These are phyloP conservation scores for Stephanodiscus triporus DNA, from an alignment of 108 stramenopile species.

Conservation along the genomic window DNA sequence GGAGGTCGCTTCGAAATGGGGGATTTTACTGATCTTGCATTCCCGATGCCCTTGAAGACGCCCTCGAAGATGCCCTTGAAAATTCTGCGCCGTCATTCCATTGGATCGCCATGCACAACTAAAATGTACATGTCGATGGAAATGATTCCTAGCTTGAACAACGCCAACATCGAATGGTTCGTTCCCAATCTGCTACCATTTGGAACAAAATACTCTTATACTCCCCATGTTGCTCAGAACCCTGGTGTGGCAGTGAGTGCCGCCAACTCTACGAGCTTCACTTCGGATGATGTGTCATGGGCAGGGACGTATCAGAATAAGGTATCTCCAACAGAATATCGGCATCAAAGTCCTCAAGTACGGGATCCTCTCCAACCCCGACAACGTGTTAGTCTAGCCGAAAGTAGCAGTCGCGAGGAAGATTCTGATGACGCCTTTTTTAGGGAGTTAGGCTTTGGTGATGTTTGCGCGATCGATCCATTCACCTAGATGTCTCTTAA, in stretches of 20 bases:
- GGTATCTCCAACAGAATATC: no score
- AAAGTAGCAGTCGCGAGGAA: neutral
- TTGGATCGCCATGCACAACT: neutral
- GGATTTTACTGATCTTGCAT: neutral
- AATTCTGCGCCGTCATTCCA: neutral
- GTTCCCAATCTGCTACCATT: neutral
- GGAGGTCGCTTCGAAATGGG: neutral
- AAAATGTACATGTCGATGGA: neutral
- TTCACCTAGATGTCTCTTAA: neutral
- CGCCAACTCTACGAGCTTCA: neutral
- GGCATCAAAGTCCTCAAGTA: neutral
- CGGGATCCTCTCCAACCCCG: neutral
- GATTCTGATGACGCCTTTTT: neutral
- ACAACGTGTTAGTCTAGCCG: neutral
- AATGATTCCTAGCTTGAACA: neutral
- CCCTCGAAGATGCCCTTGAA: neutral
- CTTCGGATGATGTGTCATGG: constrained; percentile 2
- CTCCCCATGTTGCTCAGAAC: neutral
- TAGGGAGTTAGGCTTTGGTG: neutral
- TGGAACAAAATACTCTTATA: neutral
- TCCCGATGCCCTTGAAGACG: neutral
- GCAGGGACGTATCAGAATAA: neutral
- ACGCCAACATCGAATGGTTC: neutral
- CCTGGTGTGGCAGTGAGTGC: neutral
- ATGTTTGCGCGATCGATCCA: neutral